Conservation (phyloP, 1,139 yeast species). For the Candida dubliniensis region DNA sequence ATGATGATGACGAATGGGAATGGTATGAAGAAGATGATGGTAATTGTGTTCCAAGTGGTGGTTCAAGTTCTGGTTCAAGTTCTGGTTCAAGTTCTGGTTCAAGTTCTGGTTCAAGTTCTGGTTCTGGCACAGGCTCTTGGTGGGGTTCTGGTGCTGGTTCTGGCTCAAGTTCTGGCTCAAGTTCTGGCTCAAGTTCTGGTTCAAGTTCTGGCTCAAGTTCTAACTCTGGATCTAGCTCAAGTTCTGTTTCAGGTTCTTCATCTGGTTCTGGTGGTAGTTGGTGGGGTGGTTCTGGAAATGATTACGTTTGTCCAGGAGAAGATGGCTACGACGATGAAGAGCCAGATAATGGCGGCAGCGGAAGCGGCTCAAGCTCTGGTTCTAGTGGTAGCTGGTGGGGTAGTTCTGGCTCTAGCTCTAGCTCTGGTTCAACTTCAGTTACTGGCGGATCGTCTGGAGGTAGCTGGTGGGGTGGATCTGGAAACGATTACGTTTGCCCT, state of each 20-base stretch:
- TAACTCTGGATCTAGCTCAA: background rate
- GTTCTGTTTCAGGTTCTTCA: too few relatives aligned
- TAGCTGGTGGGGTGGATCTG: slow-evolving; percentile 10
- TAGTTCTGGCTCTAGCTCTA: slow-evolving; percentile 11
- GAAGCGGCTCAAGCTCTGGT: background rate
- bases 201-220: background rate
- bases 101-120: slow-evolving; percentile 11
- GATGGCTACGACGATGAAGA: slow-evolving; percentile 8
- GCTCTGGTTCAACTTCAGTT: slow-evolving; percentile 10
- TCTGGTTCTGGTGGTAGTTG: slow-evolving; percentile 1
- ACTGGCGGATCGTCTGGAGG: slow-evolving; percentile 9
- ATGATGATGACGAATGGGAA: slow-evolving; percentile 14
- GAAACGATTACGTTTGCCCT: slow-evolving; percentile 11
- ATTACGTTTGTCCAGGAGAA: slow-evolving; percentile 15
- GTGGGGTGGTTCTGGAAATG: slow-evolving; percentile 10
- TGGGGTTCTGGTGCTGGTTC: slow-evolving; percentile 6
- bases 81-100: slow-evolving; percentile 7
- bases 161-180: too few relatives aligned
- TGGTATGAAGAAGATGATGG: slow-evolving; percentile 15
- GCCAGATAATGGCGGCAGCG: slow-evolving; percentile 3
- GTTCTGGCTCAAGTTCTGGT: background rate
- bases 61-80: slow-evolving; percentile 7
- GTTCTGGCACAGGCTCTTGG: slow-evolving; percentile 5
- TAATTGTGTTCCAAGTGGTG: slow-evolving; percentile 8
- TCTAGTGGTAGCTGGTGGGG: slow-evolving; percentile 6